Evolutionary conservation across 2,329 filamentous ascomycete species (phyloP).

Genomic region (Pseudocercospora fijiensis): DNA sequence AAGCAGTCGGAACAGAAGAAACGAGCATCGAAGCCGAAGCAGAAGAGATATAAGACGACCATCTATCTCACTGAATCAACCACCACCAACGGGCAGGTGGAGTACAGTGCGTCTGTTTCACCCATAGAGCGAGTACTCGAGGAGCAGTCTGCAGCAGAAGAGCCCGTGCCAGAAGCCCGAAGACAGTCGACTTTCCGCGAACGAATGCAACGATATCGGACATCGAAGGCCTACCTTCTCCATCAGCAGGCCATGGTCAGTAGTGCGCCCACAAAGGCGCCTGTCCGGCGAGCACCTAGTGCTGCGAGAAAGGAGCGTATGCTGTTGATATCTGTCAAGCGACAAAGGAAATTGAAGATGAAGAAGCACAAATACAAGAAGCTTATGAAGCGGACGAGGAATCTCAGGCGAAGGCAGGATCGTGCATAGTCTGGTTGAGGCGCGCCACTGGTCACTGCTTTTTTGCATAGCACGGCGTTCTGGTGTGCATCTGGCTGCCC

Average conservation of each 20-base stretch:
- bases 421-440: constrained; percentile 25
- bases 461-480: constrained; percentile 7
- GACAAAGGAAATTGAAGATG: constrained; percentile 95
- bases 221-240: constrained; percentile 52
- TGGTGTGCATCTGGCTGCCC: not conserved
- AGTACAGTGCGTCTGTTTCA: constrained; percentile 53
- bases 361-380: constrained; percentile 99
- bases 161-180: not conserved
- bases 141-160: constrained; percentile 35
- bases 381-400: constrained; percentile 88
- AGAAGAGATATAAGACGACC: constrained; percentile 48
- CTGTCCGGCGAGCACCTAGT: constrained; percentile 25
- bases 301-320: constrained; percentile 50
- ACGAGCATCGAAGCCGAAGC: constrained; percentile 20
- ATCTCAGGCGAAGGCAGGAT: constrained; percentile 77
- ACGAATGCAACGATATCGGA: constrained; percentile 62
- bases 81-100: constrained; percentile 51
- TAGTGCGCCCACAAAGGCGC: constrained; percentile 7
- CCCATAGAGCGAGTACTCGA: constrained; percentile 48
- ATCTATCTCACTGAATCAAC: constrained; percentile 55
- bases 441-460: not conserved
- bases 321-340: constrained; percentile 83
- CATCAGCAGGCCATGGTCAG: constrained; percentile 22
- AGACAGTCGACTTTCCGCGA: constrained; percentile 57
- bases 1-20: constrained; percentile 23